Conservation (phyloP, 2,329 filamentous ascomycete genomes). For the Alternaria brassicicola region DNA sequence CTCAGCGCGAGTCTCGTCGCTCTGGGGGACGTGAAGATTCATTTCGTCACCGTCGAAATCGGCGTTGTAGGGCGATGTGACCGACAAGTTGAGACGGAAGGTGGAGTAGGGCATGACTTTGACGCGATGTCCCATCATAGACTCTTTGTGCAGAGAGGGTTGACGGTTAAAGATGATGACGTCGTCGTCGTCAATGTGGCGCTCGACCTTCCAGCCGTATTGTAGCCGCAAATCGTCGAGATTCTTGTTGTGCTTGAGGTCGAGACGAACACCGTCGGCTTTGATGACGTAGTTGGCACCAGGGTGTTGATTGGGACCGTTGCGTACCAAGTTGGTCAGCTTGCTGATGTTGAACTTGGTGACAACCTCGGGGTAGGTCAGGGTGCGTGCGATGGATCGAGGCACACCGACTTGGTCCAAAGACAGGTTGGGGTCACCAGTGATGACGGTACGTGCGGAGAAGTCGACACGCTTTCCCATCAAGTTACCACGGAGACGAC, state of each 20-base stretch:
- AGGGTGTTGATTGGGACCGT: slow-evolving; percentile 92
- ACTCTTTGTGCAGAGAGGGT: slow-evolving; percentile 98
- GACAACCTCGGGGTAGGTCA: slow-evolving; percentile 97
- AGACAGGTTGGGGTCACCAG: slow-evolving; percentile 94
- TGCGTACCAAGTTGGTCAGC: slow-evolving; percentile 85
- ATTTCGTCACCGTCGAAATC: slow-evolving; percentile 99
- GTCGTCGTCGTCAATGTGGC: slow-evolving; percentile 93
- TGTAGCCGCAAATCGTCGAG: slow-evolving; percentile 85
- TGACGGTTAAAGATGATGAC: slow-evolving; percentile 99
- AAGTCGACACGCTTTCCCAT: slow-evolving; percentile 98
- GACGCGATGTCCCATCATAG: slow-evolving; percentile 99
- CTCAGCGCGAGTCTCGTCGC: slow-evolving; percentile 94
- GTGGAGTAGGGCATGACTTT: slow-evolving; percentile 99
- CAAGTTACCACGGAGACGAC: slow-evolving; percentile 94
- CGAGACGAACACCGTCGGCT: slow-evolving; percentile 90
- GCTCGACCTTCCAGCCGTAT: slow-evolving; percentile 98
- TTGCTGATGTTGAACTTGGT: slow-evolving; percentile 98
- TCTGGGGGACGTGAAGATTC: slow-evolving; percentile 99
- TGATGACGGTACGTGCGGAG: slow-evolving; percentile 99
- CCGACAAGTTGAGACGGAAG: slow-evolving; percentile 94
- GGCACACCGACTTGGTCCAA: slow-evolving; percentile 98
- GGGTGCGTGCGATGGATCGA: slow-evolving; percentile 84
- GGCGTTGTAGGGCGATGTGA: slow-evolving; percentile 98
- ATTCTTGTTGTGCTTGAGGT: slow-evolving; percentile 90
- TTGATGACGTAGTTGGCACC: slow-evolving; percentile 97